phyloP scores from a whole-genome alignment of 306 rosid genomes.

The Boehmeria nivea region DNA sequence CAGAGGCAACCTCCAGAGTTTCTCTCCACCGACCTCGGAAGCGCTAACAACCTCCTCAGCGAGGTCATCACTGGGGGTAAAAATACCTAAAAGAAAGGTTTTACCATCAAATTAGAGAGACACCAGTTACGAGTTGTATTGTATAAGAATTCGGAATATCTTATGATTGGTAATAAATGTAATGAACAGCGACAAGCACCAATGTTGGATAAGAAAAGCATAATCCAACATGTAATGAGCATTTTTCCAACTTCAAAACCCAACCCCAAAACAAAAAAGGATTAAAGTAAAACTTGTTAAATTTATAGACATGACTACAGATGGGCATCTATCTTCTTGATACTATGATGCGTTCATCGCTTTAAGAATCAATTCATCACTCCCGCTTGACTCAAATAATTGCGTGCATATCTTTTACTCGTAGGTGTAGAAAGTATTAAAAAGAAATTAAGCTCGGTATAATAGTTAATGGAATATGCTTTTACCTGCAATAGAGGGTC shows the following conservation, averaged over 20 bases:
- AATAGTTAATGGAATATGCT: not conserved
- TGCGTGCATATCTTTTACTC: too few species aligned
- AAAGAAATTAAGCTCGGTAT: too few species aligned
- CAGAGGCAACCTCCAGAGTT: slow-evolving; percentile 92
- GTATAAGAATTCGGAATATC: not conserved
- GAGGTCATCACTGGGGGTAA: slow-evolving; percentile 90
- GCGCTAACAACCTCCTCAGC: slow-evolving; percentile 83
- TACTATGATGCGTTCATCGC: too few species aligned
- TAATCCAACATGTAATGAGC: too few species aligned
- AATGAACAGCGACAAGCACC: not conserved
- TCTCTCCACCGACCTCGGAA: slow-evolving; percentile 81
- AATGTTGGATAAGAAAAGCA: not conserved
- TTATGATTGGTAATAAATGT: not conserved
- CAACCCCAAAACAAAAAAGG: too few species aligned
- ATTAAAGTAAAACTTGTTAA: too few species aligned
- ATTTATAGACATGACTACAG: too few species aligned
- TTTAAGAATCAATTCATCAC: too few species aligned
- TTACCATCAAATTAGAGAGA: slow-evolving; percentile 6
- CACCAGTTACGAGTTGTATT: not conserved
- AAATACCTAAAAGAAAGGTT: slow-evolving; percentile 51
- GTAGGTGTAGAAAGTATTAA: too few species aligned
- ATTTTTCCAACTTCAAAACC: too few species aligned
- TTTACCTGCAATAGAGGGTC: slow-evolving; percentile 91
- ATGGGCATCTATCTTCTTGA: too few species aligned
- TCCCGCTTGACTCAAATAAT: too few species aligned